Base-by-base conservation (phyloP, 2,329 filamentous ascomycete genomes). In the Xylariaceae sp. region DNA sequence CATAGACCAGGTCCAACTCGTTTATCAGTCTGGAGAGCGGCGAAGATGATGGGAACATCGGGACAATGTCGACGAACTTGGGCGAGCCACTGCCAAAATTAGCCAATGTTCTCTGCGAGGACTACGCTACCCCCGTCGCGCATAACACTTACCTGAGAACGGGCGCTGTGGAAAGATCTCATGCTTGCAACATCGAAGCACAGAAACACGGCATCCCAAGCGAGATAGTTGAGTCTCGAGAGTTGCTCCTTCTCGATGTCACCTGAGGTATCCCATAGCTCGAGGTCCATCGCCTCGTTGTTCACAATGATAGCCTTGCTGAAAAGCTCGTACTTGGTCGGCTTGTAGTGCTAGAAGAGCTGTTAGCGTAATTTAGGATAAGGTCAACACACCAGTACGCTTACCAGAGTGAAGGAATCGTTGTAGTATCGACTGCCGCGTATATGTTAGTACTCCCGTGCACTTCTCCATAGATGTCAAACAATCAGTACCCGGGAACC, bases 11-110 rank as follows among this genome's bases (percentile, higher is more conserved):
- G 41, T 7, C 59, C 57, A 11, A 53, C 43, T 22, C 86, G 81
- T 18, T 87, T 75, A 72, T 89, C 86, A 60, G 87, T 88, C 70
- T 89, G 89, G 56, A 88, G 70, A 14, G 85, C 86, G 51, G 89
- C 82, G 30, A 89, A 73, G 58, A 89, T 86, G 55, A 88, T 82
- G 15, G 86, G 86, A 2, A 85, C 78, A 33, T 75, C 77, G 11
- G 80, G 81, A 65, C 84, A 87, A 41, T 62, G 56, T 78, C 76
- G 66, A 83, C 83, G 77, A 41, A 86, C 85, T 71, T 88, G 84
- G 61, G 84, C 79, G 35, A 83, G 81, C 82, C 85, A 89, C 76
- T 80, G 9, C 11, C 18, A 31, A 31, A 11, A 47, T 58, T 52
- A 56, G 31, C 42, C 38, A n/a, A 22, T 32, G 6, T 10, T 15